Evolutionary conservation across 192 early-diverging fungal genomes (phyloP).

Genomic region (Podila clonocystis): DNA sequence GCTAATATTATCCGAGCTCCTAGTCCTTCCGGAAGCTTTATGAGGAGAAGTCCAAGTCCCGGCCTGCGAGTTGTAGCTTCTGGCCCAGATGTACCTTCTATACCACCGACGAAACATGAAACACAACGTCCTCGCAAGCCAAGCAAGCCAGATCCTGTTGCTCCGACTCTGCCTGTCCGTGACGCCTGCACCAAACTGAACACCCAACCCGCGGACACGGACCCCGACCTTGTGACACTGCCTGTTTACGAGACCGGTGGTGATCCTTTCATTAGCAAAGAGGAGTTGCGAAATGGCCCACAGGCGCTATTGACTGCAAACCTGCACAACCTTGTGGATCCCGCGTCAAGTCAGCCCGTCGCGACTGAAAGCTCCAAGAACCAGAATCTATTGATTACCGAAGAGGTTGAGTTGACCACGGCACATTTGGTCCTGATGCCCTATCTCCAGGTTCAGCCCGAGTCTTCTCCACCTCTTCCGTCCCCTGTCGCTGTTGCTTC

Average conservation of each 20-base stretch:
- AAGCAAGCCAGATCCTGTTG: too few species aligned
- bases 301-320: not conserved
- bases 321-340: not conserved
- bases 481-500: not conserved
- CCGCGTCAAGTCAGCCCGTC: not conserved
- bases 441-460: slow-evolving; percentile 5
- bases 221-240: too few species aligned
- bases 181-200: too few species aligned
- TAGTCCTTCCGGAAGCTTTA: not conserved
- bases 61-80: not conserved
- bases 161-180: too few species aligned
- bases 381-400: not conserved
- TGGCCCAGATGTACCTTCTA: not conserved
- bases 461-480: not conserved
- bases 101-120: not conserved
- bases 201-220: too few species aligned
- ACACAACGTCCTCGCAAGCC: not conserved
- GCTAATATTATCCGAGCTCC: not conserved
- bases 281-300: not conserved
- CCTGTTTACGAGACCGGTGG: too few species aligned
- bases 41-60: slow-evolving; percentile 1
- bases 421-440: slow-evolving; percentile 13
- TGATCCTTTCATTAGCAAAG: not conserved
- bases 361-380: not conserved
- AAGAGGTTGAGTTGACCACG: slow-evolving; percentile 1